Base-by-base conservation (phyloP, 805 yeast species). In the Wickerhamiella vanderwaltii region DNA sequence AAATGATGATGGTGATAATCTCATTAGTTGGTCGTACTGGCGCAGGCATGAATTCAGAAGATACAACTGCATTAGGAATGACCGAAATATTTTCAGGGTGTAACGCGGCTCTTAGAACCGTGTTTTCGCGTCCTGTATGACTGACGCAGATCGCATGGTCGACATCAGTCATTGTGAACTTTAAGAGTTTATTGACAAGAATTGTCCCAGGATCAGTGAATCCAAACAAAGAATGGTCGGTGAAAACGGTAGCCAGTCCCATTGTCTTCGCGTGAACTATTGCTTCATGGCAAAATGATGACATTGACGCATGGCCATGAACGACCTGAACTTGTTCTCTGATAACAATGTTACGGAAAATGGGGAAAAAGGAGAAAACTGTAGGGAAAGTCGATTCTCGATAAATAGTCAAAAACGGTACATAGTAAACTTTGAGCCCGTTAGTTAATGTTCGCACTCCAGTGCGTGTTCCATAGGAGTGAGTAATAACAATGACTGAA, bases 61-160 rank as follows among this genome's bases (percentile, higher is more conserved):
- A 72, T 1, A 91, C 75, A n/a, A 91, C 93, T 0, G 99, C 99
- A 61, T 91, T 91, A 0, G 99, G 99, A 13, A 91, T 91, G 18
- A 87, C 99, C 12, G 87, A 77, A 3, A 86, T 88, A 39, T 64
- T 63, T 4, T 69, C 55, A 0, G 96, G 96, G 48, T 84, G 82
- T 30, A 87, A 61, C 1, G 80, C 73, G 0, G 94, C 94, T 39
- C 99, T 65, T 9, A 91, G 66, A 4, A 87, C 95, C 6, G 94
- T 86, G 57, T 91, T 91, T 51, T 91, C 99, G 55, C 91, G 87
- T 58, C 97, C 85, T 0, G 96, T 88, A 56, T 91, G 91, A 3
- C 94, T 82, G 1, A 91, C 99, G 60, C 96, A 84, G n/a, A 91
- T 88, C 35, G 83, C 85, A 57, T 88, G 88, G 45, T 94, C 95